phyloP scores from a whole-genome alignment of 2,329 filamentous ascomycete species.

The Reticulascus tulasneorum region DNA sequence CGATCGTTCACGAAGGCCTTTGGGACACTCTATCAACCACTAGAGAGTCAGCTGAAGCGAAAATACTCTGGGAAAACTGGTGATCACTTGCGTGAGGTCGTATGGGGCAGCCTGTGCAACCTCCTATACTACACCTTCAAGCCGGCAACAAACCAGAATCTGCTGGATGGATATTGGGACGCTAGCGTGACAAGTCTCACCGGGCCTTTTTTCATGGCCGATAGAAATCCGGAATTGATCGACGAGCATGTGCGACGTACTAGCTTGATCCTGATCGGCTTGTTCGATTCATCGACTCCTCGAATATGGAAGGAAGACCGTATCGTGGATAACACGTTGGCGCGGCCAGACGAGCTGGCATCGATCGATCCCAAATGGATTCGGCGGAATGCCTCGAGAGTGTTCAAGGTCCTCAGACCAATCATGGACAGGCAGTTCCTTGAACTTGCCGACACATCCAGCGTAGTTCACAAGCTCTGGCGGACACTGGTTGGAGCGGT shows the following conservation, averaged over 20 bases:
- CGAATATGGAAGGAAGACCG: conserved; percentile 72
- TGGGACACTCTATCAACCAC: conserved; percentile 57
- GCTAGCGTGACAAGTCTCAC: conserved; percentile 62
- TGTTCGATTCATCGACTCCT: conserved; percentile 58
- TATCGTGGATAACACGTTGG: conserved; percentile 55
- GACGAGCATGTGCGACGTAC: conserved; percentile 55
- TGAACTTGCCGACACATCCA: conserved; percentile 58
- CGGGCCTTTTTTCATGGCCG: conserved; percentile 23
- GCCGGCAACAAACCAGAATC: conserved; percentile 60
- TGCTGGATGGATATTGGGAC: conserved; percentile 77
- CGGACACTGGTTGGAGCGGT: conserved; percentile 57
- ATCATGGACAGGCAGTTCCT: conserved; percentile 59
- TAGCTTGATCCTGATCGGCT: conserved; percentile 64
- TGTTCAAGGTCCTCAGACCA: conserved; percentile 60
- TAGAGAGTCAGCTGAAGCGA: conserved; percentile 64
- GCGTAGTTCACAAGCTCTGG: conserved; percentile 53
- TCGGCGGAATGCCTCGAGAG: conserved; percentile 61
- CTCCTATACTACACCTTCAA: conserved; percentile 80
- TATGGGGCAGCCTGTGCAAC: conserved; percentile 70
- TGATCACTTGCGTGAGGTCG: conserved; percentile 52
- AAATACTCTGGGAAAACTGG: conserved; percentile 54
- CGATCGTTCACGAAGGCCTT: conserved; percentile 52
- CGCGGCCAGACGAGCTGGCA: conserved; percentile 72
- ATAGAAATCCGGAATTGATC: conserved; percentile 31
- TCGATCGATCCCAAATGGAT: conserved; percentile 84